Evolutionary conservation across 129 eudicot species (phyloP).

Genomic region (Logfia minima): DNA sequence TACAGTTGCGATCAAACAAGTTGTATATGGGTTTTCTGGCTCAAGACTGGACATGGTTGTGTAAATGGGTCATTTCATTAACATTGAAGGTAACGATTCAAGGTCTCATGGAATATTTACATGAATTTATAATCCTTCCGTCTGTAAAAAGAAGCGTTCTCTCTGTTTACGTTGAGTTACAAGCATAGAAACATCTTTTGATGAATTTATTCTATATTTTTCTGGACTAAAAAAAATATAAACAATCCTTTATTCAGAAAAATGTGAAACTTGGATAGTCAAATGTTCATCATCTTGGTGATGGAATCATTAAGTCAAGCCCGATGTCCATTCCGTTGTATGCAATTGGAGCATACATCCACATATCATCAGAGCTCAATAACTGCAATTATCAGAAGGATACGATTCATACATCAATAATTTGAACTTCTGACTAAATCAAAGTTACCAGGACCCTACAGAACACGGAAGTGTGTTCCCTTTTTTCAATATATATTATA

Average conservation of each 20-base stretch:
- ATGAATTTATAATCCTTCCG: conserved; percentile 15
- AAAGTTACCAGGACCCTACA: conserved; percentile 10
- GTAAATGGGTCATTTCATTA: not conserved
- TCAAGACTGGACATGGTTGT: not conserved
- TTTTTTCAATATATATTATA: not conserved
- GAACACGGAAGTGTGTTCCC: not conserved
- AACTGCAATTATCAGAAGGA: conserved; percentile 44
- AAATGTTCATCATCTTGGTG: conserved; percentile 45
- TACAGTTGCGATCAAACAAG: not conserved
- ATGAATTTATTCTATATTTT: conserved; percentile 16
- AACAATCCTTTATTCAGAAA: not conserved
- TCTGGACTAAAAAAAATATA: conserved; percentile 7
- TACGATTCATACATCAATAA: not conserved
- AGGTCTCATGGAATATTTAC: conserved; percentile 8
- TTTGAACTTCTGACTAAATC: not conserved
- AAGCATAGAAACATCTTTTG: conserved; percentile 20
- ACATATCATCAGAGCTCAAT: conserved; percentile 72
- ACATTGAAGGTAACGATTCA: conserved; percentile 13
- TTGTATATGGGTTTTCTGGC: not conserved
- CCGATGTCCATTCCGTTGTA: conserved; percentile 83
- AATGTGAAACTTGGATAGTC: not conserved
- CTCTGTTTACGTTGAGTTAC: conserved; percentile 15
- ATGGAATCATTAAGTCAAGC: conserved; percentile 44
- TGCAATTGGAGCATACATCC: conserved; percentile 92
- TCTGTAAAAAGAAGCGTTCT: not conserved